phyloP scores from a whole-genome alignment of 768 basidiomycete genomes.

The Suillus clintonianus region DNA sequence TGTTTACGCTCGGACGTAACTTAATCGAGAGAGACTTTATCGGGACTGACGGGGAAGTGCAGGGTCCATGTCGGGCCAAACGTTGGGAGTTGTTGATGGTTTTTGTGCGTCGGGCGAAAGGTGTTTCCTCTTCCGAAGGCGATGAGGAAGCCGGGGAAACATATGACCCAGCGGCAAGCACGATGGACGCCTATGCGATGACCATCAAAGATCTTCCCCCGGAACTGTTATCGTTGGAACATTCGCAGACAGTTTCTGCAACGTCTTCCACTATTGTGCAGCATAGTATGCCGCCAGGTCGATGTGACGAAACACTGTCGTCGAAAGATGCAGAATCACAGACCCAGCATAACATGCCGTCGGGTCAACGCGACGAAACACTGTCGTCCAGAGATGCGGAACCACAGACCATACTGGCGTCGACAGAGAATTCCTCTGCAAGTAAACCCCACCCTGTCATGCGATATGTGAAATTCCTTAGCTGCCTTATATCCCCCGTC shows the following conservation, averaged over 20 bases:
- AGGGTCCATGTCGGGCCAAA: neutral
- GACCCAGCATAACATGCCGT: too few relatives aligned
- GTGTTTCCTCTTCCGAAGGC: neutral
- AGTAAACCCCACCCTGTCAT: neutral
- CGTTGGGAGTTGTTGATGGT: neutral
- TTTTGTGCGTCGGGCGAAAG: neutral
- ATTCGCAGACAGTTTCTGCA: neutral
- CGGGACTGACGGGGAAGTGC: neutral
- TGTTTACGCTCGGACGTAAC: neutral
- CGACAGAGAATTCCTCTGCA: neutral
- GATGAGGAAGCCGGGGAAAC: neutral
- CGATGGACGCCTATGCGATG: too few relatives aligned
- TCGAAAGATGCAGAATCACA: too few relatives aligned
- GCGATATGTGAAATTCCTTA: slow-evolving; percentile 25
- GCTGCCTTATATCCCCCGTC: slow-evolving; percentile 45
- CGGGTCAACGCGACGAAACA: too few relatives aligned
- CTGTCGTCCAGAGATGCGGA: neutral
- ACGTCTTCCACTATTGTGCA: slow-evolving; percentile 7
- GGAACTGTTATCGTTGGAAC: neutral
- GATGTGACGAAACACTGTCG: too few relatives aligned
- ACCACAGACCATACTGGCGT: neutral
- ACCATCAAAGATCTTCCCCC: neutral
- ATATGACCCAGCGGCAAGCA: neutral
- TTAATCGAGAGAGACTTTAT: neutral
- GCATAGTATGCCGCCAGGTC: neutral